Base-by-base conservation (phyloP, 768 basidiomycete genomes). In the Hericium rajendrae region DNA sequence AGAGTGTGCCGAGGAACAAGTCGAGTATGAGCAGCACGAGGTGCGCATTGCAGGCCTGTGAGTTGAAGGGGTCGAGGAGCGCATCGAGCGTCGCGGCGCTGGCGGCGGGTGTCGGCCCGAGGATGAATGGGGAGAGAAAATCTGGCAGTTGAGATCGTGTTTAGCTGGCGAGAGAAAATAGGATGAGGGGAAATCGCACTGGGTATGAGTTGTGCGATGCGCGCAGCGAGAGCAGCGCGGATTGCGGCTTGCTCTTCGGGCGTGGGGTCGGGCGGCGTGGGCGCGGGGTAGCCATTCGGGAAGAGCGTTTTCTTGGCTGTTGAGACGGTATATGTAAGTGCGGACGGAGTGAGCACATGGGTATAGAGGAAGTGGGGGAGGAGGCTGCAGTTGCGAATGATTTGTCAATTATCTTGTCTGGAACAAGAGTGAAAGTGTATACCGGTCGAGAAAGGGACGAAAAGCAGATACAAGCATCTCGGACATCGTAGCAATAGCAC, bases 281-380 rank as follows among this genome's bases (percentile, higher is more conserved):
- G 82, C 0, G 80, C 88, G 1, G 92, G 93, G 71, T 91, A 91
- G 13, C 95, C 94, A 60, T 84, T 84, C 3, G 95, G 94, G 67
- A 95, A 98, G 26, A 98, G 75, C 8, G 85, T 78, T 9, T 77
- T 77, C 64, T 89, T 91, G 13, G 83, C 71, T 4, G 77, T 66
- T 39, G 81, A 78, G 39, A 84, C 73, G 26, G 79, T 68, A 37
- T 73, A 74, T 18, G 85, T 74, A 24, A 90, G 68, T 52, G 79
- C 77, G 5, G 73, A 59, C 5, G 81, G 73, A 1, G 82, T 78
- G 24, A 81, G 73, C 56, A 87, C 71, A 18, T 77, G 70, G 0
- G 73, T 74, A 60, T 77, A 75, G 51, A 97, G 71, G 51, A 90
- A 64, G 65, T 88, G 80, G 0, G 84, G 85, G 26, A 94, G 73